phyloP scores from a whole-genome alignment of 1,139 yeast genomes.

The Hemisphaericaspora xylanilytica region DNA sequence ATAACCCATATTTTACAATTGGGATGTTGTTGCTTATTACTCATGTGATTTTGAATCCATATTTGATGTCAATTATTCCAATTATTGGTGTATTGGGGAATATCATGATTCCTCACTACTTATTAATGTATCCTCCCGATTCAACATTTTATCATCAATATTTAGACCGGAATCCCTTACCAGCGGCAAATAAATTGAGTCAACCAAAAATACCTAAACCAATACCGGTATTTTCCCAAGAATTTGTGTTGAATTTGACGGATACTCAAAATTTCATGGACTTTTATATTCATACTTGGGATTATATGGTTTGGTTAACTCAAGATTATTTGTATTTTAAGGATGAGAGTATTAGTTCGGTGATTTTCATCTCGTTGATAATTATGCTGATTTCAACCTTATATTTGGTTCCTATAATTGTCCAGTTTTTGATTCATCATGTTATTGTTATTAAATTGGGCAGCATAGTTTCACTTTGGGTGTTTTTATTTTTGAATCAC shows the following conservation, averaged over 20 bases:
- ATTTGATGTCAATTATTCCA: constrained; percentile 54
- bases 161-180: constrained; percentile 46
- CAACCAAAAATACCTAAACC: constrained; percentile 61
- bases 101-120: constrained; percentile 69
- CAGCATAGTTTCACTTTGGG: constrained; percentile 51
- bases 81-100: constrained; percentile 50
- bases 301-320: constrained; percentile 49
- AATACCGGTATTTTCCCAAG: constrained; percentile 75
- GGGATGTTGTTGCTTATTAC: constrained; percentile 57
- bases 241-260: constrained; percentile 73
- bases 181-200: constrained; percentile 54
- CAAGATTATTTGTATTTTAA: constrained; percentile 62
- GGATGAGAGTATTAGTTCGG: constrained; percentile 61
- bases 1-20: constrained; percentile 58
- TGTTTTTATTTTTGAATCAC: constrained; percentile 44
- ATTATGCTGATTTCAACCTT: constrained; percentile 27
- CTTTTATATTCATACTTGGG: constrained; percentile 64
- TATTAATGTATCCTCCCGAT: constrained; percentile 43
- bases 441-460: constrained; percentile 32
- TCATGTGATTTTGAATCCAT: constrained; percentile 61
- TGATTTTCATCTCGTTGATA: constrained; percentile 38
- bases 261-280: constrained; percentile 84
- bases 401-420: constrained; percentile 30
- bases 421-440: constrained; percentile 25
- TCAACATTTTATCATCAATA: constrained; percentile 15